Evolutionary conservation across 805 yeast genomes (phyloP).

Genomic region (Candida montana): DNA sequence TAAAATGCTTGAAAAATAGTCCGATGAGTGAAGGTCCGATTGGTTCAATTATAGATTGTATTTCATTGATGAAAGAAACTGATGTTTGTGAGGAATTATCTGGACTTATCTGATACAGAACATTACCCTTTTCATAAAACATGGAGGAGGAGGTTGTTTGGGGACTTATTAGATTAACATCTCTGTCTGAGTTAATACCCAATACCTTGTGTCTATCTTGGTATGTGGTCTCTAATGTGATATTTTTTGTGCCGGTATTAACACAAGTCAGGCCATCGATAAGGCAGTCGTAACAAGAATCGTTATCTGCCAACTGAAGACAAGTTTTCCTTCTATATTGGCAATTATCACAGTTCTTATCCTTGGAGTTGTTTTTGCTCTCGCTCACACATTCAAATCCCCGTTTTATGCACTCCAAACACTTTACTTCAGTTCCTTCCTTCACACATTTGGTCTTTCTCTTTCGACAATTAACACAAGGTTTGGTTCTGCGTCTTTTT

Average conservation of each 20-base stretch:
- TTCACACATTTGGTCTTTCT: slow-evolving; percentile 32
- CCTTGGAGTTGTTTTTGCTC: neutral
- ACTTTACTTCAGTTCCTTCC: slow-evolving; percentile 17
- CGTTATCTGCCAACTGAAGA: slow-evolving; percentile 5
- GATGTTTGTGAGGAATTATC: slow-evolving; percentile 1
- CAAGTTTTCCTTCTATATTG: slow-evolving; percentile 13
- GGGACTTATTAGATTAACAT: neutral
- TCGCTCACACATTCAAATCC: slow-evolving; percentile 26
- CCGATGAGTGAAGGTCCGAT: slow-evolving; percentile 20
- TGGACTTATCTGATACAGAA: neutral
- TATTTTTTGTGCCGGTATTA: neutral
- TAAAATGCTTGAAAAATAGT: slow-evolving; percentile 24
- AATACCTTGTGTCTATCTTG: neutral
- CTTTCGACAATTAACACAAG: slow-evolving; percentile 34
- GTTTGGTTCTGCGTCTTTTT: slow-evolving; percentile 26
- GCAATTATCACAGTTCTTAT: slow-evolving; percentile 10
- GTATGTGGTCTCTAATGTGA: neutral
- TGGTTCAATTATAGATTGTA: slow-evolving; percentile 20
- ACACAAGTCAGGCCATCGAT: slow-evolving; percentile 5
- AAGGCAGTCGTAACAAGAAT: slow-evolving; percentile 16
- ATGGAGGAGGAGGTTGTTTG: neutral
- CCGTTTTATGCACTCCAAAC: slow-evolving; percentile 29
- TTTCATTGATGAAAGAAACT: slow-evolving; percentile 21
- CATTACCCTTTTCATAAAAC: slow-evolving; percentile 7
- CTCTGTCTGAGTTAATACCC: slow-evolving; percentile 2